Evolutionary conservation across 2,329 filamentous ascomycete species (phyloP).

Genomic region (Cytospora leucostoma): DNA sequence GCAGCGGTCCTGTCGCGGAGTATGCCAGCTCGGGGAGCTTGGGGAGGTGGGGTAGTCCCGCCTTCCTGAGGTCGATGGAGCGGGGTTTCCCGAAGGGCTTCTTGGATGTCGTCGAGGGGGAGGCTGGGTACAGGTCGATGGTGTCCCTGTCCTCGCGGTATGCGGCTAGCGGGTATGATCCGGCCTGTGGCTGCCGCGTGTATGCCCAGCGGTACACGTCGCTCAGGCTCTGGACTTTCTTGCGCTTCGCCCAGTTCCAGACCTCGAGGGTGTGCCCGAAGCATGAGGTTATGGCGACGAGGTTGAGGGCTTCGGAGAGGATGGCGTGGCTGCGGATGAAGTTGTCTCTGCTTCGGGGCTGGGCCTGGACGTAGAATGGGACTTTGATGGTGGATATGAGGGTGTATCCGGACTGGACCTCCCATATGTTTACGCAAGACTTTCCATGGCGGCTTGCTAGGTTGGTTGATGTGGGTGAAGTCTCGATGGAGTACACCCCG

Average conservation of each 20-base stretch:
- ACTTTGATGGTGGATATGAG: slow-evolving; percentile 40
- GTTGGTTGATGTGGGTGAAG: slow-evolving; percentile 37
- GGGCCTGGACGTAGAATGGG: slow-evolving; percentile 42
- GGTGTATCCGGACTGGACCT: slow-evolving; percentile 30
- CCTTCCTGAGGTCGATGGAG: slow-evolving; percentile 40
- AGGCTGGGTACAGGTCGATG: slow-evolving; percentile 40
- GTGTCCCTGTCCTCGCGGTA: slow-evolving; percentile 38
- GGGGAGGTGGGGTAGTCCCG: slow-evolving; percentile 41
- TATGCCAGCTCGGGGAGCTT: slow-evolving; percentile 45
- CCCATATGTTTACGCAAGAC: slow-evolving; percentile 36
- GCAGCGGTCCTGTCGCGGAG: slow-evolving; percentile 42
- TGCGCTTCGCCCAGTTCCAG: slow-evolving; percentile 43
- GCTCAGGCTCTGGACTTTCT: slow-evolving; percentile 42
- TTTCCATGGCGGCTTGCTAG: slow-evolving; percentile 40
- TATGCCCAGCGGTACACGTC: slow-evolving; percentile 43
- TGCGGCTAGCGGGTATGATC: slow-evolving; percentile 38
- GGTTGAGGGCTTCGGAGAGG: slow-evolving; percentile 41
- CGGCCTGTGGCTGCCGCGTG: slow-evolving; percentile 40
- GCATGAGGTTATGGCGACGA: slow-evolving; percentile 42
- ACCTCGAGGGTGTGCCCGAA: slow-evolving; percentile 44
- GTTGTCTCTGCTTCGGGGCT: slow-evolving; percentile 43
- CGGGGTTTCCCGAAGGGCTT: slow-evolving; percentile 41
- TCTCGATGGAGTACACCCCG: slow-evolving; percentile 41
- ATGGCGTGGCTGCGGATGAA: slow-evolving; percentile 47
- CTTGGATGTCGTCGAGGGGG: slow-evolving; percentile 33